These are phyloP conservation scores for Zymoseptoria tritici DNA, from an alignment of 2,329 filamentous ascomycete species.

Conservation along the genomic window DNA sequence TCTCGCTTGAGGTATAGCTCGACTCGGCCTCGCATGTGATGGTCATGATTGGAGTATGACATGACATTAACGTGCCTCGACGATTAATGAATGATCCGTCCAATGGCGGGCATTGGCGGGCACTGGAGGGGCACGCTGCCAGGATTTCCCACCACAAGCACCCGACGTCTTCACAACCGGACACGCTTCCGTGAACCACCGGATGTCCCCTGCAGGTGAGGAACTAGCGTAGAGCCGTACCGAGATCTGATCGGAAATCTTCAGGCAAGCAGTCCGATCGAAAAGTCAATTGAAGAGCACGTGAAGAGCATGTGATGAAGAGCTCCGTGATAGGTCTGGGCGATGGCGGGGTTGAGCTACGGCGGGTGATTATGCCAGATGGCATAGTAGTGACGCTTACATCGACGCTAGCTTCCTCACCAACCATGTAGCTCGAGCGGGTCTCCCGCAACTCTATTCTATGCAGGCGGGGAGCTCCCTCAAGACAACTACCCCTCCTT, in stretches of 20 bases:
- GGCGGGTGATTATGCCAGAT: background rate
- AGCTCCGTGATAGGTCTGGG: background rate
- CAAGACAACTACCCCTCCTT: background rate
- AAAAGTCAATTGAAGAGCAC: no score
- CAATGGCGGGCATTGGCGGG: no score
- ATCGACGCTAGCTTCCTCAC: background rate
- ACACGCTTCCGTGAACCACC: background rate
- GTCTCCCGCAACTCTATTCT: background rate
- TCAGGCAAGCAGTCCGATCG: background rate
- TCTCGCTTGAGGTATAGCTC: background rate
- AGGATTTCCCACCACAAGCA: background rate
- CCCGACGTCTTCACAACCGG: no score
- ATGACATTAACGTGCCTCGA: background rate
- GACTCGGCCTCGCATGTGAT: background rate
- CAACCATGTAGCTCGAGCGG: background rate
- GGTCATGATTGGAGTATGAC: background rate
- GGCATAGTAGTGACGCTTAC: background rate
- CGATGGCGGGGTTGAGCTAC: background rate
- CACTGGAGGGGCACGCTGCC: background rate
- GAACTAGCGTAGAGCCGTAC: background rate
- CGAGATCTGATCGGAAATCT: background rate
- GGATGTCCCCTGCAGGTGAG: background rate
- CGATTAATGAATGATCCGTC: no score
- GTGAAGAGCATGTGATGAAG: no score
- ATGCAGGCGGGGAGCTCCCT: background rate